A percentile compares a stretch with the other conserved stretches of the same genome.
phyloP scores from a whole-genome alignment of 768 basidiomycete genomes.

The Wakefieldia striispora region DNA sequence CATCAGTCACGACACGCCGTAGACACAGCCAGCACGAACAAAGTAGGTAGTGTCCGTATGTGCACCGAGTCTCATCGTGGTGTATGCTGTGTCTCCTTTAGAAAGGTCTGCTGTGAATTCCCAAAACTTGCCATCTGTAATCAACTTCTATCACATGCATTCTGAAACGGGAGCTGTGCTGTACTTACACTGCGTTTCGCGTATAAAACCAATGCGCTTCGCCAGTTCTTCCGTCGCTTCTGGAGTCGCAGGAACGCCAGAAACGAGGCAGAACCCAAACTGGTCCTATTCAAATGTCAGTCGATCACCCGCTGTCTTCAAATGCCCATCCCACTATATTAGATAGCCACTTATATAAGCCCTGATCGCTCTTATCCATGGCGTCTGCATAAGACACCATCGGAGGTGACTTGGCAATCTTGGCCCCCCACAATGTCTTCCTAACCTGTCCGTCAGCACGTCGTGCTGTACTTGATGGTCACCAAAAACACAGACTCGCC shows the following conservation, averaged over 20 bases:
- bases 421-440: slow-evolving; percentile 79
- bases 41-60: slow-evolving; percentile 76
- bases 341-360: slow-evolving; percentile 77
- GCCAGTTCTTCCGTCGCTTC: slow-evolving; percentile 83
- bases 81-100: slow-evolving; percentile 94
- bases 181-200: slow-evolving; percentile 71
- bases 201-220: slow-evolving; percentile 78
- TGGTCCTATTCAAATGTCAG: slow-evolving; percentile 51
- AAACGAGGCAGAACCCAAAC: slow-evolving; percentile 88
- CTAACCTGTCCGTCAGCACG: slow-evolving; percentile 25
- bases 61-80: slow-evolving; percentile 79
- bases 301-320: not conserved
- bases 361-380: slow-evolving; percentile 62
- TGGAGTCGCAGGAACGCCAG: slow-evolving; percentile 74
- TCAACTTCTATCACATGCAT: slow-evolving; percentile 31
- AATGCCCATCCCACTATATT: slow-evolving; percentile 56
- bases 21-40: slow-evolving; percentile 16
- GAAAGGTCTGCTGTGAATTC: slow-evolving; percentile 91
- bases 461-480: not conserved
- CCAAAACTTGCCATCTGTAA: slow-evolving; percentile 90
- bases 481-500: slow-evolving; percentile 43
- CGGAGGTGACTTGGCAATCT: slow-evolving; percentile 73
- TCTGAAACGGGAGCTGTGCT: not conserved
- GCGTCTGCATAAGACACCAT: slow-evolving; percentile 69
- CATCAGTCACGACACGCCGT: slow-evolving; percentile 11